Percentiles rank a stretch among this genome's conserved stretches.
Evolutionary conservation across 179 eudicot genomes (phyloP).

Genomic region (Sideroxylon spinosum): DNA sequence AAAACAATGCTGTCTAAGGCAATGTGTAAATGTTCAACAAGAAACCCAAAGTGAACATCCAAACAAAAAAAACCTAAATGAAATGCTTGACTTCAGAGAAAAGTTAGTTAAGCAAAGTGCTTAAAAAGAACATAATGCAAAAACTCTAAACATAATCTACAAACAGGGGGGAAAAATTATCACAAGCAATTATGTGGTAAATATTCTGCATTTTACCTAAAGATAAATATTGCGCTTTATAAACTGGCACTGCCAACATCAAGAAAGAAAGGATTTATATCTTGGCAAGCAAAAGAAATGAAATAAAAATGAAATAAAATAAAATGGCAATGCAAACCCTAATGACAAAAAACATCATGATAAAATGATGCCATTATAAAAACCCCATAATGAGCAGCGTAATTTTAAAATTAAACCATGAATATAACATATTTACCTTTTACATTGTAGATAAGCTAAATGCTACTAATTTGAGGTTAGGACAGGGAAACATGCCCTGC

Average conservation of each 20-base stretch:
- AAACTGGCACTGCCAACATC: background rate
- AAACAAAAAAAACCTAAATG: background rate
- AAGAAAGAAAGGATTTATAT: background rate
- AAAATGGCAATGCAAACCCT: background rate
- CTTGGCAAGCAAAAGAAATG: background rate
- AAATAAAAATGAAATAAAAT: background rate
- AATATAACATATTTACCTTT: background rate
- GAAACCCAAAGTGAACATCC: background rate
- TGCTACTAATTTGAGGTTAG: background rate
- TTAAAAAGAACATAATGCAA: background rate
- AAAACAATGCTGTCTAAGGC: background rate
- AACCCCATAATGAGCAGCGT: background rate
- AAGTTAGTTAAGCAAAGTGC: background rate
- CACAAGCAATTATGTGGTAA: background rate
- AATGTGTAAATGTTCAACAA: background rate
- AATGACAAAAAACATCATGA: background rate
- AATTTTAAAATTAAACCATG: background rate
- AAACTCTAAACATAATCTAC: background rate
- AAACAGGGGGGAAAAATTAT: background rate
- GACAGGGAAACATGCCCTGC: background rate
- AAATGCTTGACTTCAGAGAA: background rate
- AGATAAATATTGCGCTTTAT: background rate
- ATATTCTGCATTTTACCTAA: background rate
- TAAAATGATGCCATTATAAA: background rate
- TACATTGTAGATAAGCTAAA: background rate